Conservation (phyloP, 441 rosid species). For the Erysimum cheiri region DNA sequence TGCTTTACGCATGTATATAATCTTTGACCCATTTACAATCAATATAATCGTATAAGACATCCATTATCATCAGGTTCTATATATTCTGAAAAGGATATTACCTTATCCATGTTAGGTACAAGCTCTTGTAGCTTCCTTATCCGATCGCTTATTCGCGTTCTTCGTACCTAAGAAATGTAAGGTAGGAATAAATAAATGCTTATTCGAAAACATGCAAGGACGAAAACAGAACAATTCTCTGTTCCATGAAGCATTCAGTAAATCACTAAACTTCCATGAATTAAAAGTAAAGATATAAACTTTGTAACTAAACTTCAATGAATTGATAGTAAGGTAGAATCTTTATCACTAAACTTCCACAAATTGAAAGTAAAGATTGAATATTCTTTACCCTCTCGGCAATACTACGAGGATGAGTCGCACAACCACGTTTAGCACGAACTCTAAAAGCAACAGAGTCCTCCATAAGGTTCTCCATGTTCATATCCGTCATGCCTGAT, state of each 20-base stretch:
- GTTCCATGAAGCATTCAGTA: not conserved
- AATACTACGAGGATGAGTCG: conserved; percentile 95
- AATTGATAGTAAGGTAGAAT: not conserved
- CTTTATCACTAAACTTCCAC: not conserved
- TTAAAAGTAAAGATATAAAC: not conserved
- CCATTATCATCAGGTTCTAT: not conserved
- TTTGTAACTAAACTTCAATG: not conserved
- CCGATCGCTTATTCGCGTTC: conserved; percentile 79
- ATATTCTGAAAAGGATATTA: conserved; percentile 18
- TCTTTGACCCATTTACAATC: not conserved
- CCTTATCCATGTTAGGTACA: conserved; percentile 93
- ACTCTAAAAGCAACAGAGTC: conserved; percentile 73
- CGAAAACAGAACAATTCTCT: conserved; percentile 13
- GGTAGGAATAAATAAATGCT: not conserved
- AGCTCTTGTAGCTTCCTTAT: conserved; percentile 92
- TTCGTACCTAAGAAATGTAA: conserved; percentile 59
- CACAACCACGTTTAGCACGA: conserved; percentile 87
- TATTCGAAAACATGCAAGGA: conserved; percentile 12
- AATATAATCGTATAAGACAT: conserved; percentile 17
- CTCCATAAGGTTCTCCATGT: conserved; percentile 72
- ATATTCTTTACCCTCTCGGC: conserved; percentile 66
- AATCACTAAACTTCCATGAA: not conserved
- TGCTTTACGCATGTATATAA: conserved; percentile 22
- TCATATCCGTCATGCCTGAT: conserved; percentile 56
- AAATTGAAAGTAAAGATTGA: not conserved